These are phyloP conservation scores for Chlorella sp. DNA, from an alignment of 139 green algal species.

Conservation along the genomic window DNA sequence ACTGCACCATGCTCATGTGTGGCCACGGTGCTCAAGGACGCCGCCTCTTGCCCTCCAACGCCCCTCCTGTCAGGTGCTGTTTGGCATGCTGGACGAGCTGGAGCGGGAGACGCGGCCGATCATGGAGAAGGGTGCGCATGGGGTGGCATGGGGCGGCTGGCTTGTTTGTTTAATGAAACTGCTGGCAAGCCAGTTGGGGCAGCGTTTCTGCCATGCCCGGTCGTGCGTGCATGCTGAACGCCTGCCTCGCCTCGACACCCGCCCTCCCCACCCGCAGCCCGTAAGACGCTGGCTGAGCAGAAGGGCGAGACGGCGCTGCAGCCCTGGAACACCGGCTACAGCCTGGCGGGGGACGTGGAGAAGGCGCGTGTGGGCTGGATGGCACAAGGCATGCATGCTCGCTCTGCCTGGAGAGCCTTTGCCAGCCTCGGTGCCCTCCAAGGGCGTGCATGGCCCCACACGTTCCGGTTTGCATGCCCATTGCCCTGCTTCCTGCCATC, in stretches of 20 bases:
- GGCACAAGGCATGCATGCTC: no score
- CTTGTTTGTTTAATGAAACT: no score
- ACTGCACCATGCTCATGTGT: no score
- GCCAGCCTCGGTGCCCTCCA: no score
- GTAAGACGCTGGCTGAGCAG: constrained; percentile 51
- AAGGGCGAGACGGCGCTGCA: constrained; percentile 68
- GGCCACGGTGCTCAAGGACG: no score
- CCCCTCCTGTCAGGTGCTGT: constrained; percentile 46
- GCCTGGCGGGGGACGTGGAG: constrained; percentile 69
- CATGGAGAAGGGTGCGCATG: constrained; percentile 40
- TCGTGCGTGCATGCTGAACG: no score
- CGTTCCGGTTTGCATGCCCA: no score
- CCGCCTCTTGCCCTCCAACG: neutral
- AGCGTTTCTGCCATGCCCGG: no score
- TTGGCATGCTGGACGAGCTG: constrained; percentile 81
- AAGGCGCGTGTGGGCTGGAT: neutral
- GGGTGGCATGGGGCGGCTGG: neutral
- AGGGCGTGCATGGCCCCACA: no score
- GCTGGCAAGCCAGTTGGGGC: no score
- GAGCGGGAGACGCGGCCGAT: constrained; percentile 70
- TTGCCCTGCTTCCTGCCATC: neutral
- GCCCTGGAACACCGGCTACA: constrained; percentile 75
- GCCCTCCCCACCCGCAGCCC: constrained; percentile 29
- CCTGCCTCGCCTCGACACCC: no score
- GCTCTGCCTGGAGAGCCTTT: no score